Conservation (phyloP, 1,284 basidiomycete genomes). For the Microbotryomycetes sp. region DNA sequence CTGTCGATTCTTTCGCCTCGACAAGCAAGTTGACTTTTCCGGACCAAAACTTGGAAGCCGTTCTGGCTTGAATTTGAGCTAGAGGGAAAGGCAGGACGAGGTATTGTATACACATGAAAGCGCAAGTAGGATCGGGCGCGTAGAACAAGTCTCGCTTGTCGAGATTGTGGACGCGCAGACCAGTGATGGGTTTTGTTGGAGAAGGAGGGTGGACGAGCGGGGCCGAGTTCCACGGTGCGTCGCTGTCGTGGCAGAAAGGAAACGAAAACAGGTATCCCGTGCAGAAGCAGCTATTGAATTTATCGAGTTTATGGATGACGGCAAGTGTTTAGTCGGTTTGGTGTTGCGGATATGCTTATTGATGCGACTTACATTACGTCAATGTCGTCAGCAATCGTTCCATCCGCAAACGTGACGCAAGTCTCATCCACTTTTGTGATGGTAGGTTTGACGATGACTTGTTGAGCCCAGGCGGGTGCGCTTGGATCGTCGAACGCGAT, state of each 20-base stretch:
- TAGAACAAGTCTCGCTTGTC: conserved; percentile 42
- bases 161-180: conserved; percentile 38
- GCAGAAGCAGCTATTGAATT: conserved; percentile 39
- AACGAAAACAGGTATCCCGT: conserved; percentile 46
- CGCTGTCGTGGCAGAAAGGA: conserved; percentile 40
- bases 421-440: conserved; percentile 38
- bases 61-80: conserved; percentile 43
- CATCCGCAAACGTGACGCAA: conserved; percentile 37
- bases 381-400: conserved; percentile 33
- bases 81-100: conserved; percentile 44
- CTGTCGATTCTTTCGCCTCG: not conserved
- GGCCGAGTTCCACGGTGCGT: conserved; percentile 38
- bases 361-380: conserved; percentile 36
- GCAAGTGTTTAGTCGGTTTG: not conserved
- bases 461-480: conserved; percentile 37
- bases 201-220: conserved; percentile 25
- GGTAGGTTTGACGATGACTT: conserved; percentile 37
- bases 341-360: not conserved
- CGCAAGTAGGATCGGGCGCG: conserved; percentile 40
- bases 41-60: conserved; percentile 38
- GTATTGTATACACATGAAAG: conserved; percentile 37
- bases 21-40: conserved; percentile 29
- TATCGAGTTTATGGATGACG: not conserved
- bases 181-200: conserved; percentile 33
- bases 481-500: conserved; percentile 27